Evolutionary conservation across 371 early-diverging fungal species (phyloP).

Genomic region (Coemansia sp.): DNA sequence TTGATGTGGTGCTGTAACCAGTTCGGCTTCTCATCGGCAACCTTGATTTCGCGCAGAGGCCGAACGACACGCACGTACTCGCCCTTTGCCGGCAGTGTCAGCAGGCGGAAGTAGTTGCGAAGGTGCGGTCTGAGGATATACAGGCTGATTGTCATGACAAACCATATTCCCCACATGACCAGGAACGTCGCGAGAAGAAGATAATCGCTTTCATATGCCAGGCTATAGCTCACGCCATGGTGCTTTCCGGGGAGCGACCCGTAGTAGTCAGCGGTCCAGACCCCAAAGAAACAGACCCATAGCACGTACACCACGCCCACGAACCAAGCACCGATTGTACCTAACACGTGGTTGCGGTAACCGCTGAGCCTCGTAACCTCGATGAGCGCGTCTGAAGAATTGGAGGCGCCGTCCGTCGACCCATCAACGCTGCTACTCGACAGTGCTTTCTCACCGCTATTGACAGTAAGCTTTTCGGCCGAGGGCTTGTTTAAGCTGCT

Average conservation of each 20-base stretch:
- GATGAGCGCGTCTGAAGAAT: not conserved
- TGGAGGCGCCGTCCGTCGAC: not conserved
- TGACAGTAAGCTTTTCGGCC: not conserved
- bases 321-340: conserved; percentile 25
- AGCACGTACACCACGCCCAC: conserved; percentile 13
- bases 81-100: conserved; percentile 25
- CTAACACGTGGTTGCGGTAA: conserved; percentile 29
- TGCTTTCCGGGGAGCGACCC: conserved; percentile 35
- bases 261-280: conserved; percentile 46
- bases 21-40: conserved; percentile 7
- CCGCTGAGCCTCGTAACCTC: conserved; percentile 24
- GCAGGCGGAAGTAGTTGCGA: conserved; percentile 45
- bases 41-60: conserved; percentile 14
- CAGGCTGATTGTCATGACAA: conserved; percentile 28
- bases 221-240: conserved; percentile 32
- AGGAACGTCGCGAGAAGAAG: conserved; percentile 37
- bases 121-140: conserved; percentile 36
- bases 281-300: conserved; percentile 41
- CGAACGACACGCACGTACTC: conserved; percentile 28
- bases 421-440: not conserved
- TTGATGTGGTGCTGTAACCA: conserved; percentile 17
- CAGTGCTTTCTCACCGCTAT: not conserved
- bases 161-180: conserved; percentile 37
- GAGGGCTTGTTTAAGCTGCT: conserved; percentile 20
- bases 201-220: conserved; percentile 21